Conservation (phyloP, 1,139 yeast genomes). For the Saccharomycopsis phalli region DNA sequence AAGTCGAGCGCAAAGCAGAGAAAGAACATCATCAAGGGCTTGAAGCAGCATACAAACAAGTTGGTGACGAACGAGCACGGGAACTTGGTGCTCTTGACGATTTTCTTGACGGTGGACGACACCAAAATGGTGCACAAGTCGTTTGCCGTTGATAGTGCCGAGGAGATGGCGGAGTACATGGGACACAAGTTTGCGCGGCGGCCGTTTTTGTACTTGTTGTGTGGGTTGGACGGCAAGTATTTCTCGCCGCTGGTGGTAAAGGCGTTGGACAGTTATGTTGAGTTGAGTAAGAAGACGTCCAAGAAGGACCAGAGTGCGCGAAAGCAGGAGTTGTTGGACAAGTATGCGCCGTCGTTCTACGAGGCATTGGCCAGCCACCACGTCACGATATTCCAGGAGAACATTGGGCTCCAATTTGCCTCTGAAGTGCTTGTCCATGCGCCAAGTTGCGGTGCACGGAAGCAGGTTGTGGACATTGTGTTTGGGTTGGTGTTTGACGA, state of each 20-base stretch:
- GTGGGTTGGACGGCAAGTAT: conserved; percentile 75
- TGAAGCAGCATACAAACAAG: conserved; percentile 66
- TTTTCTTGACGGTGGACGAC: conserved; percentile 88
- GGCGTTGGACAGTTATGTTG: conserved; percentile 52
- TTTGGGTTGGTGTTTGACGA: background rate
- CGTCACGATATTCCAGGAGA: conserved; percentile 48
- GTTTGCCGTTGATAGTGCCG: conserved; percentile 44
- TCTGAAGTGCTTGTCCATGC: conserved; percentile 62
- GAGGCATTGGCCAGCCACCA: conserved; percentile 42
- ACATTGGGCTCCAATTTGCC: conserved; percentile 76
- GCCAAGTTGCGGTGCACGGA: conserved; percentile 37
- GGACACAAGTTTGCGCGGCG: conserved; percentile 77
- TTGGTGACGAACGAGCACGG: conserved; percentile 83
- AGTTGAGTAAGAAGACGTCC: conserved; percentile 48
- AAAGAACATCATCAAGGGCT: conserved; percentile 60
- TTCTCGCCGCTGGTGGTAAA: conserved; percentile 64
- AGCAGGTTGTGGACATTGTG: conserved; percentile 46
- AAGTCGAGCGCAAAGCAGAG: conserved; percentile 90
- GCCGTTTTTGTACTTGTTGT: conserved; percentile 73
- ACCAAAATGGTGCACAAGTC: conserved; percentile 75
- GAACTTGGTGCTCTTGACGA: conserved; percentile 66
- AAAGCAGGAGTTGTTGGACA: conserved; percentile 56
- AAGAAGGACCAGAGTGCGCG: conserved; percentile 79
- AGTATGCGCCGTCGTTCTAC: conserved; percentile 60
- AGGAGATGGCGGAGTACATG: conserved; percentile 48